Evolutionary conservation across 2,329 filamentous ascomycete species (phyloP), one percentile per base, ranked within the genome.

Genomic region (Beauveria brongniartii): DNA sequence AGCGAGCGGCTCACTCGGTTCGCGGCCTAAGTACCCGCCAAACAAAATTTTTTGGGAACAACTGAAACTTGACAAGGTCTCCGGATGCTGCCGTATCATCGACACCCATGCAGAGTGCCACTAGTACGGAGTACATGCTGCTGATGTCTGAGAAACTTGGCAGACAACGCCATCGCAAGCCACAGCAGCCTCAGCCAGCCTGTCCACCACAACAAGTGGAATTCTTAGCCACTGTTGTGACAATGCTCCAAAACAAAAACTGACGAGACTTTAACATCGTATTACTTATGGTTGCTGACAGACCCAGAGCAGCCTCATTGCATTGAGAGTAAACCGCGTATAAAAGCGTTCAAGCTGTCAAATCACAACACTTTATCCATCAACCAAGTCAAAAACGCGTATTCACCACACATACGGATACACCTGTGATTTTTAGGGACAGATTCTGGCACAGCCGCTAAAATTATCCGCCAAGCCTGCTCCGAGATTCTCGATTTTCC

Each of bases 1-100:
- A 48, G 50, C 40, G 44, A 44, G 59, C 71, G 70, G 69, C 71
- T 73, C 68, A 68, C 67, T 74, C 74, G 74, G 74, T 72, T 74
- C 67, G 66, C 72, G 69, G 68, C 71, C 70, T 69, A 73, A 64
- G 55, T 62, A 66, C 65, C 69, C 72, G 72, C 70, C 65, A 65
- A 55, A 55, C 14, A 37, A 61, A 55, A 61, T 14, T 40, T 52
- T 52, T 61, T 61, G 28, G 59, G 43, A 52, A 34, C 44, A 58
- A 41, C 55, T 41, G 34, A 34, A n/a, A 51, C 6, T 10, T 14
- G 22, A 20, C 46, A 26, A 20, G 16, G 22, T 64, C 63, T 55
- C 63, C 68, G 69, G 68, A 73, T 73, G 69, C 68, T 69, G 68
- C 69, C 67, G 69, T 69, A 64, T 66, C 67, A 70, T 73, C 72